Base-by-base conservation (phyloP, 306 rosid genomes). In the Rubus parviflorus region DNA sequence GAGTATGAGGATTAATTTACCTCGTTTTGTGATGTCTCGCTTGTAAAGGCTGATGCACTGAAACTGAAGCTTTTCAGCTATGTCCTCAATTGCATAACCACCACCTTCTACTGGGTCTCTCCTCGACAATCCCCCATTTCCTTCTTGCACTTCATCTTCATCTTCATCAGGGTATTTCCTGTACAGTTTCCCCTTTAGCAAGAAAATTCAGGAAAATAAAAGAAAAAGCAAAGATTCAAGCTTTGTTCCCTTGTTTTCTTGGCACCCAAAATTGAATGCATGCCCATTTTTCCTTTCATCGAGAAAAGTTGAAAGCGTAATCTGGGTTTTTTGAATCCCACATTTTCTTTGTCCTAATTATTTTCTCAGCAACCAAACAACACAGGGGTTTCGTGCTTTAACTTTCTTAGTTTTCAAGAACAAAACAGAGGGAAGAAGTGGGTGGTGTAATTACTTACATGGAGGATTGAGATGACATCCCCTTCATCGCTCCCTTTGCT, bases 31-130 rank as follows among this genome's bases (percentile, higher is more conserved):
- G 14, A 84, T 5, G 68, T 66, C 78, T 49, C 75, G 65, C 46
- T 74, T 86, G 62, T 77, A 77, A 20, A 74, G 66, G 48, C 57
- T 54, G 70, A 74, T 61, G 71, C 81, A 77, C 58, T 57, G 83
- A 64, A n/a, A 37, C 48, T 64, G 68, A 75, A 86, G 58, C 43
- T 45, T 83, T 52, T 74, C 80, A 16, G 69, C 54, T 6, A 76
- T 43, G 17, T 47, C 80, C 56, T 83, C 89, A 64, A 73, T 73
- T 63, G 68, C 84, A 51, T 30, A 52, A 15, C 40, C 63, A n/a
- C 61, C 79, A 35, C 69, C 79, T 23, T 78, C 70, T 20, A 45
- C 49, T 22, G 11, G 20, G 72, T 41, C 68, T 73, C 45, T 75
- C 72, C 64, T 60, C 5, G 56, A 17, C 65, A 49, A 35, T 22